These are phyloP conservation scores for Candida bentonensis DNA, from an alignment of 805 yeast genomes.

Conservation along the genomic window DNA sequence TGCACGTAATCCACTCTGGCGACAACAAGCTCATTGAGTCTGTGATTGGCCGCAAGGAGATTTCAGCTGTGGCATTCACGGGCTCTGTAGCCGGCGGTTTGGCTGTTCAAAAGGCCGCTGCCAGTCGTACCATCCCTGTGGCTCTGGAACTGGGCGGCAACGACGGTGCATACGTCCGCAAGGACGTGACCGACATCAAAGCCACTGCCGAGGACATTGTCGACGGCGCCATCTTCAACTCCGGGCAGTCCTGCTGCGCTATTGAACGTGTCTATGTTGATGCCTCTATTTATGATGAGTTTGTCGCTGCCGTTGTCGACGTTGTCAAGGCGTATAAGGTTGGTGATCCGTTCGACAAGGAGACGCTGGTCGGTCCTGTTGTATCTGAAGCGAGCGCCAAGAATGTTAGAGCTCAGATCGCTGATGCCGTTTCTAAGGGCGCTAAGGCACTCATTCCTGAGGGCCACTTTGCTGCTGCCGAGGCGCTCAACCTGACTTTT, in stretches of 20 bases:
- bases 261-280: slow-evolving; percentile 81
- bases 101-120: slow-evolving; percentile 51
- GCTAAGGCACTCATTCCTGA: slow-evolving; percentile 31
- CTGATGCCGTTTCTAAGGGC: slow-evolving; percentile 38
- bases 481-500: slow-evolving; percentile 65
- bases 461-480: slow-evolving; percentile 49
- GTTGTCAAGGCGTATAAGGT: slow-evolving; percentile 42
- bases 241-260: slow-evolving; percentile 90
- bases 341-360: slow-evolving; percentile 68
- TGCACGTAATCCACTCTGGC: slow-evolving; percentile 68
- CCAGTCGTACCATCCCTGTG: slow-evolving; percentile 66
- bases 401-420: slow-evolving; percentile 30
- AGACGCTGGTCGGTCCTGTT: slow-evolving; percentile 53
- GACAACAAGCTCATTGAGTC: slow-evolving; percentile 55
- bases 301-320: slow-evolving; percentile 41
- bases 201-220: slow-evolving; percentile 54
- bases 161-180: slow-evolving; percentile 72
- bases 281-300: slow-evolving; percentile 37
- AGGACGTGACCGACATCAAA: slow-evolving; percentile 56
- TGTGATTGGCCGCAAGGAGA: slow-evolving; percentile 47
- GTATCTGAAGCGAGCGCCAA: slow-evolving; percentile 38
- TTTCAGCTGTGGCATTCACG: slow-evolving; percentile 74
- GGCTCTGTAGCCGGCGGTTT: slow-evolving; percentile 78
- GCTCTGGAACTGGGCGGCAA: slow-evolving; percentile 86
- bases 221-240: slow-evolving; percentile 69